A percentile compares a stretch with the other conserved stretches of the same genome.
These are phyloP conservation scores for Paraphaeosphaeria minitans DNA, from an alignment of 2,329 filamentous ascomycete species.

Conservation along the genomic window DNA sequence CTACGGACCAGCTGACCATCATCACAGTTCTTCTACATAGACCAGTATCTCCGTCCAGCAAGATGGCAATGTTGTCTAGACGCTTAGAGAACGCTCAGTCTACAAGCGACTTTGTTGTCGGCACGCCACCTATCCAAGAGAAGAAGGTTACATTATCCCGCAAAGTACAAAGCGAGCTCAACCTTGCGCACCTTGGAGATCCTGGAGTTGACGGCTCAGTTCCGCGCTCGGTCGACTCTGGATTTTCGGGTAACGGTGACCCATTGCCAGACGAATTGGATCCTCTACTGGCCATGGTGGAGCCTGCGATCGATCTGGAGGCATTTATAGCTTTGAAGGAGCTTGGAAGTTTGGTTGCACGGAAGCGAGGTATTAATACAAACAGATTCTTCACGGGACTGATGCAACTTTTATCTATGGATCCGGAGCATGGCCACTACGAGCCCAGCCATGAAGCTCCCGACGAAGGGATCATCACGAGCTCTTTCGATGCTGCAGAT, in stretches of 20 bases:
- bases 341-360: constrained; percentile 42
- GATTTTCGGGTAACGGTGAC: constrained; percentile 42
- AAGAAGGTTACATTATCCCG: constrained; percentile 27
- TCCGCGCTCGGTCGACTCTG: constrained; percentile 29
- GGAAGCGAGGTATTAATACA: constrained; percentile 41
- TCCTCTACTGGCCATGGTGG: constrained; percentile 6
- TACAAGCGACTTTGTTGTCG: constrained; percentile 40
- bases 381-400: constrained; percentile 41
- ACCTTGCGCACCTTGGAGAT: constrained; percentile 22
- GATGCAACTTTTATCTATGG: constrained; percentile 35
- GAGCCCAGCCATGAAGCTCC: neutral
- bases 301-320: constrained; percentile 32
- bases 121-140: constrained; percentile 33
- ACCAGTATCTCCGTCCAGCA: constrained; percentile 44
- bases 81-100: constrained; percentile 35
- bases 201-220: constrained; percentile 10
- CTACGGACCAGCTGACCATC: neutral
- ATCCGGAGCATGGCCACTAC: neutral
- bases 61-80: constrained; percentile 48
- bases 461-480: neutral
- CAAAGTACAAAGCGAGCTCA: constrained; percentile 39
- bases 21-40: constrained; percentile 32
- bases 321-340: constrained; percentile 41
- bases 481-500: neutral
- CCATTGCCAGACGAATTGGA: constrained; percentile 36